Conservation (phyloP, 352 stramenopile genomes). For the Phytophthora nicotianae region DNA sequence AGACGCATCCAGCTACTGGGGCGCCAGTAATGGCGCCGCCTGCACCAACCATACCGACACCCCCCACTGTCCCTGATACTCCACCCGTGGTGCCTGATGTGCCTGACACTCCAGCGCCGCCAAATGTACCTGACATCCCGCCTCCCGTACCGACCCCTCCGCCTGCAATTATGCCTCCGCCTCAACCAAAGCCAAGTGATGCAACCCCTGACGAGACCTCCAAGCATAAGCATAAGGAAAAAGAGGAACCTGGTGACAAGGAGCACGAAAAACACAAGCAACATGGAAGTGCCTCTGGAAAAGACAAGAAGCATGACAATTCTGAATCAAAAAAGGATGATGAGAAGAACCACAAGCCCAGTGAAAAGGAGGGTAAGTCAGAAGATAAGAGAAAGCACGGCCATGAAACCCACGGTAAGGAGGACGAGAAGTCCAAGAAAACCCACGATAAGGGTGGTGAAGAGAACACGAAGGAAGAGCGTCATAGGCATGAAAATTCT, state of each 20-base stretch:
- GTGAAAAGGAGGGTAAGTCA: slow-evolving; percentile 14
- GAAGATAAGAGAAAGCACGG: slow-evolving; percentile 7
- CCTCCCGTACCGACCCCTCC: slow-evolving; percentile 3
- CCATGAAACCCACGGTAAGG: slow-evolving; percentile 12
- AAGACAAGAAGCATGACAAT: slow-evolving; percentile 20
- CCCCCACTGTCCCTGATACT: not conserved
- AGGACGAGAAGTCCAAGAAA: slow-evolving; percentile 14
- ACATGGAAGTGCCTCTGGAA: not conserved
- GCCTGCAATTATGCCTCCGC: not conserved
- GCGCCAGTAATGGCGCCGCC: slow-evolving; percentile 5
- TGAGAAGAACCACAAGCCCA: slow-evolving; percentile 10
- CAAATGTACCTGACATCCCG: slow-evolving; percentile 10
- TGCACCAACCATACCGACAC: slow-evolving; percentile 7
- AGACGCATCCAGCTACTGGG: slow-evolving; percentile 9
- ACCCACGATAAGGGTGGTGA: slow-evolving; percentile 8
- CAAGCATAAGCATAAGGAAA: slow-evolving; percentile 26
- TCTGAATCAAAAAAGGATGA: slow-evolving; percentile 12
- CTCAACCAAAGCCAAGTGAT: slow-evolving; percentile 5
- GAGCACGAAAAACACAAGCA: slow-evolving; percentile 17
- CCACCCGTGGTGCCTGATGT: slow-evolving; percentile 13
- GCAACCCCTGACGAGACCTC: slow-evolving; percentile 2
- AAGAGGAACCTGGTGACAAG: slow-evolving; percentile 16
- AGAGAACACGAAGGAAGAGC: slow-evolving; percentile 14
- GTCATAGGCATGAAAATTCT: slow-evolving; percentile 6
- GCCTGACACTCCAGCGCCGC: slow-evolving; percentile 7